Conservation (phyloP, 2,329 filamentous ascomycete species). For the Fusarium coffeatum region DNA sequence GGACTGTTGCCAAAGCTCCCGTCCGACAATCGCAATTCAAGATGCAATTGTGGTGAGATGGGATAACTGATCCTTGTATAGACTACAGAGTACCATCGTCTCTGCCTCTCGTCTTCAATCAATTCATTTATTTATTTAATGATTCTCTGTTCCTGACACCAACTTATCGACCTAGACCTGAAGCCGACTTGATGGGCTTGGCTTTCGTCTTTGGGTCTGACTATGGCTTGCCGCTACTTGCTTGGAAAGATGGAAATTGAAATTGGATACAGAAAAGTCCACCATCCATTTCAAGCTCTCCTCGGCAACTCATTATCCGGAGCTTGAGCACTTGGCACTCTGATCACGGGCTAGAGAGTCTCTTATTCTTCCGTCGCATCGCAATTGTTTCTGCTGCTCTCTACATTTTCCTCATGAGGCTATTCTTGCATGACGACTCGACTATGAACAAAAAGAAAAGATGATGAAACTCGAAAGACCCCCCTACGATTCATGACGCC, state of each 20-base stretch:
- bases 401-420: not conserved
- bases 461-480: not conserved
- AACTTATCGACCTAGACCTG: constrained; percentile 1
- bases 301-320: constrained; percentile 35
- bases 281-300: constrained; percentile 15
- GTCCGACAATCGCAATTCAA: constrained; percentile 31
- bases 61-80: constrained; percentile 19
- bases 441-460: not conserved
- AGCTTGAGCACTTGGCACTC: constrained; percentile 25
- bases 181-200: constrained; percentile 10
- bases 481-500: constrained; percentile 7
- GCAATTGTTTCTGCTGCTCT: not conserved
- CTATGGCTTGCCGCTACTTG: constrained; percentile 31
- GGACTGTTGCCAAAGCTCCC: constrained; percentile 29
- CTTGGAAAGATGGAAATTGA: constrained; percentile 31
- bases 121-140: not conserved
- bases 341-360: not conserved
- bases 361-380: not conserved
- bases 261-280: constrained; percentile 27
- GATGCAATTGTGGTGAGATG: constrained; percentile 32
- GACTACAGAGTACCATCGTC: not conserved
- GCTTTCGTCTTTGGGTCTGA: constrained; percentile 7
- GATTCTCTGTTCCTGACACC: constrained; percentile 13
- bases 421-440: not conserved
- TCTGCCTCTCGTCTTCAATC: not conserved